Evolutionary conservation across 495 filamentous ascomycete genomes (phyloP).

Genomic region (Aspergillus panamensis): DNA sequence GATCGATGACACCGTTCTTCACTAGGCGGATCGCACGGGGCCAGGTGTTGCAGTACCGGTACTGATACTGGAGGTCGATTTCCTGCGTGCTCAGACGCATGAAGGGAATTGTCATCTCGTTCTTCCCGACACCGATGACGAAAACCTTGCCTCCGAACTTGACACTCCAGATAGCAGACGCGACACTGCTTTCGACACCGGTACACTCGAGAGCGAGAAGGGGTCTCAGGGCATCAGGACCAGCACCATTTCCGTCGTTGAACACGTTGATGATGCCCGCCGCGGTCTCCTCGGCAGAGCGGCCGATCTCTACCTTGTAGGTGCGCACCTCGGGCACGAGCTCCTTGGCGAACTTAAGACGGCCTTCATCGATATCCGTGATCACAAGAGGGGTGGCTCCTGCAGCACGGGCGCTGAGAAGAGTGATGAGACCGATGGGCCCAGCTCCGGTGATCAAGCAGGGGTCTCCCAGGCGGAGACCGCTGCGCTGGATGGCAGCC

Average conservation of each 20-base stretch:
- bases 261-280: conserved; percentile 56
- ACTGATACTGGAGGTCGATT: conserved; percentile 93
- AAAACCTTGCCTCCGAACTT: conserved; percentile 95
- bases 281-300: conserved; percentile 67
- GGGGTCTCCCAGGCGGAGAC: conserved; percentile 75
- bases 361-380: conserved; percentile 86
- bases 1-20: conserved; percentile 73
- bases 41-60: conserved; percentile 94
- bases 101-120: conserved; percentile 90
- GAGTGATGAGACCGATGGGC: conserved; percentile 82
- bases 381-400: conserved; percentile 85
- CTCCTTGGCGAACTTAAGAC: conserved; percentile 76
- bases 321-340: conserved; percentile 70
- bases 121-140: conserved; percentile 88
- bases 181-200: conserved; percentile 84
- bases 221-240: conserved; percentile 69
- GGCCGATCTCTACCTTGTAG: conserved; percentile 66
- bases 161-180: conserved; percentile 78
- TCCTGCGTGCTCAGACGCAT: conserved; percentile 87
- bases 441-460: conserved; percentile 86
- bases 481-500: conserved; percentile 75
- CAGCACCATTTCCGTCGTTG: conserved; percentile 40
- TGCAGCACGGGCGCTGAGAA: conserved; percentile 76
- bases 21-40: conserved; percentile 86
- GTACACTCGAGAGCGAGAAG: conserved; percentile 83